These are phyloP conservation scores for Epichloe baconii DNA, from an alignment of 2,329 filamentous ascomycete species.

Conservation along the genomic window DNA sequence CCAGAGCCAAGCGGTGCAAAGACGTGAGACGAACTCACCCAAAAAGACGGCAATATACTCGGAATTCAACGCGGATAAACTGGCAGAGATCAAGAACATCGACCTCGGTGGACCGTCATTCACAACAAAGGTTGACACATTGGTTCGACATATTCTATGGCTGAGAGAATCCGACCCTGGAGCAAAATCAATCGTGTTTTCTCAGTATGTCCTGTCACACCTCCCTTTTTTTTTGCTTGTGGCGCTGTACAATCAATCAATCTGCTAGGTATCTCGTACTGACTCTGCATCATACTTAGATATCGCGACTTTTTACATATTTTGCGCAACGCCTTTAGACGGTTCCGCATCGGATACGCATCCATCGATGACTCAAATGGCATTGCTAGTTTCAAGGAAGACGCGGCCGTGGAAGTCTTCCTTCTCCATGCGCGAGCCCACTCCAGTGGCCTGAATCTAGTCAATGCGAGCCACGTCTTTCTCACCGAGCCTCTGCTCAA, in stretches of 20 bases:
- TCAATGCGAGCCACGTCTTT: slow-evolving; percentile 89
- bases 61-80: slow-evolving; percentile 54
- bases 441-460: slow-evolving; percentile 77
- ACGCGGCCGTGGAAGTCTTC: slow-evolving; percentile 67
- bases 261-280: not conserved
- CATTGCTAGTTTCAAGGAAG: slow-evolving; percentile 62
- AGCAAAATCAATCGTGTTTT: slow-evolving; percentile 88
- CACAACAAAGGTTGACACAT: slow-evolving; percentile 80
- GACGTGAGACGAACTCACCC: slow-evolving; percentile 9
- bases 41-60: slow-evolving; percentile 54
- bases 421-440: slow-evolving; percentile 81
- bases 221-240: not conserved
- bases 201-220: slow-evolving; percentile 40
- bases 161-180: slow-evolving; percentile 72
- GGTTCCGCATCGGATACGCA: slow-evolving; percentile 60
- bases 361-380: slow-evolving; percentile 57
- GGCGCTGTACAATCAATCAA: too few relatives aligned
- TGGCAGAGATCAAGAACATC: slow-evolving; percentile 72
- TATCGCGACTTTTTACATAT: slow-evolving; percentile 71
- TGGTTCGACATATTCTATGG: slow-evolving; percentile 74
- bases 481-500: slow-evolving; percentile 90
- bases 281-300: slow-evolving; percentile 11
- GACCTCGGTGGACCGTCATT: slow-evolving; percentile 62
- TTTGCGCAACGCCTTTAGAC: slow-evolving; percentile 53
- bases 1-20: slow-evolving; percentile 5